These are phyloP conservation scores for Rhizopus arrhizus DNA, from an alignment of 371 early-diverging fungal species.

Conservation along the genomic window DNA sequence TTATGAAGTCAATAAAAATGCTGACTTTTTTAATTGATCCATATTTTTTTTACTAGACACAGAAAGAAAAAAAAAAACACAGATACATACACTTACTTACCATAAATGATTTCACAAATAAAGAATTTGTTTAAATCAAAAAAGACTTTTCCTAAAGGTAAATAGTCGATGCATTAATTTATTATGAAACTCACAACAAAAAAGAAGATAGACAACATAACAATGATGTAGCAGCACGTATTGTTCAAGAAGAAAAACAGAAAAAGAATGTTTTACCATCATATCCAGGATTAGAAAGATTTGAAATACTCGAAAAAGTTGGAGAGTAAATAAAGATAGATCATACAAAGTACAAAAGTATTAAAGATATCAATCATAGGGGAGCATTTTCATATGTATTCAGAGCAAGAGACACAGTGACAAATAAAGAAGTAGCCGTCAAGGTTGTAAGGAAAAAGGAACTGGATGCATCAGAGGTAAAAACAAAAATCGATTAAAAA, in stretches of 20 bases:
- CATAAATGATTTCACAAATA: constrained; percentile 25
- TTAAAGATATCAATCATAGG: constrained; percentile 29
- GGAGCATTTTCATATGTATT: constrained; percentile 84
- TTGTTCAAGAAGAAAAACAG: constrained; percentile 30
- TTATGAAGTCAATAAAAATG: constrained; percentile 1
- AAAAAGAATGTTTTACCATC: constrained; percentile 20
- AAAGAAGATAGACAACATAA: constrained; percentile 25
- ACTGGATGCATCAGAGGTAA: constrained; percentile 59
- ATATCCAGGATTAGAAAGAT: constrained; percentile 66
- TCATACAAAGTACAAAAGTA: too few relatives aligned
- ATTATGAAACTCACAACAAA: constrained; percentile 1
- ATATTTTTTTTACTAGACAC: constrained; percentile 1
- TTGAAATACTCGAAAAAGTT: constrained; percentile 61
- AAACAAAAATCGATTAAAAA: constrained; percentile 4
- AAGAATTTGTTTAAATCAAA: constrained; percentile 31
- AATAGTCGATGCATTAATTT: not conserved
- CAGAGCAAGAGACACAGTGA: constrained; percentile 62
- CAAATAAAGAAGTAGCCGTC: constrained; percentile 72
- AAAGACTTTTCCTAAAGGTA: constrained; percentile 25
- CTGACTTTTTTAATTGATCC: constrained; percentile 5
- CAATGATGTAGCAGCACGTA: constrained; percentile 26
- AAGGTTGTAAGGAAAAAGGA: constrained; percentile 76
- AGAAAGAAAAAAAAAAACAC: constrained; percentile 2
- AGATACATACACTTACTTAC: too few relatives aligned
- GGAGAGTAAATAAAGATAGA: constrained; percentile 66